phyloP scores from a whole-genome alignment of 768 basidiomycete genomes.

The Auriculariales sp. region DNA sequence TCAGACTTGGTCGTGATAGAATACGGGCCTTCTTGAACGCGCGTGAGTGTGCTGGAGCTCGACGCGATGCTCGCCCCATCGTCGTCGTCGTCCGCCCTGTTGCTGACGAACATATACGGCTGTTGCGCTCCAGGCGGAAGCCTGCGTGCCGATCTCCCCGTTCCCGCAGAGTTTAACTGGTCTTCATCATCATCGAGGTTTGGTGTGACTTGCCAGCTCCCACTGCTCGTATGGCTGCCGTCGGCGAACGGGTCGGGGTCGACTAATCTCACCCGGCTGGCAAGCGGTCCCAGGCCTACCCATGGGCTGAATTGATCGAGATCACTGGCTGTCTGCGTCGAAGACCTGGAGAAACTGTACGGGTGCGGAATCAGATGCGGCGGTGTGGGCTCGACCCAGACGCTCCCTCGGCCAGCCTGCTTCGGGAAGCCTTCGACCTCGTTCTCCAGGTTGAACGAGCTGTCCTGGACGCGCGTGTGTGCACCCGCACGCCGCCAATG shows the following conservation, averaged over 20 bases:
- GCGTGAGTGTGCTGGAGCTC: neutral
- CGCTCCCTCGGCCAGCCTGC: neutral
- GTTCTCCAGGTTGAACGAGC: neutral
- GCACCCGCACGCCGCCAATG: neutral
- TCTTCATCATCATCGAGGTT: neutral
- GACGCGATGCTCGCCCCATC: neutral
- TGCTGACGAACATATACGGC: neutral
- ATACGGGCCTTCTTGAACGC: neutral
- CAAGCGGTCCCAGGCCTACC: neutral
- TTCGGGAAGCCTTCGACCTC: neutral
- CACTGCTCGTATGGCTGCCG: neutral
- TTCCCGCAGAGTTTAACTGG: neutral
- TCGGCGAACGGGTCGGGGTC: neutral
- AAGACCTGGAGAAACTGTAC: neutral
- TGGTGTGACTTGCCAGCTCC: too few species aligned
- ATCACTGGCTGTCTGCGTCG: too few species aligned
- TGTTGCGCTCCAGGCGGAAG: neutral
- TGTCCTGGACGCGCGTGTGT: neutral
- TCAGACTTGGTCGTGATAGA: neutral
- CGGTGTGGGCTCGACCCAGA: neutral
- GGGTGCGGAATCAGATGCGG: neutral
- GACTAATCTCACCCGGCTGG: neutral
- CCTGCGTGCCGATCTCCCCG: too few species aligned
- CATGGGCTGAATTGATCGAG: neutral
- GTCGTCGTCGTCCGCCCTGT: neutral